phyloP scores from a whole-genome alignment of 257 asterid genomes.

The Hygrophila difformis region DNA sequence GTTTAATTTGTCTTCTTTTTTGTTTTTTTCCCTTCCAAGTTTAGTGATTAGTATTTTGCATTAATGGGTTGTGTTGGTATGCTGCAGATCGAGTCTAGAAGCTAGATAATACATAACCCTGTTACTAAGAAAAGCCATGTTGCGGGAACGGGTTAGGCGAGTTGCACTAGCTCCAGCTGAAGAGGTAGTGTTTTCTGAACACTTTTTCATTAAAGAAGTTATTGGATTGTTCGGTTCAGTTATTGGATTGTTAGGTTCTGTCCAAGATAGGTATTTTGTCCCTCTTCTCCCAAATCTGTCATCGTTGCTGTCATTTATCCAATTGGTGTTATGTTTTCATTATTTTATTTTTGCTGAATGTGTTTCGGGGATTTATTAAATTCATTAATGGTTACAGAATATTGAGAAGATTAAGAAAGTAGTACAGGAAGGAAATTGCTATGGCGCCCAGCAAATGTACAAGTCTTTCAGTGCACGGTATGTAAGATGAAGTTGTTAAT shows the following conservation, averaged over 20 bases:
- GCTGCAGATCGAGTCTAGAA: too few species aligned
- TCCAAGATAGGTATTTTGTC: not conserved
- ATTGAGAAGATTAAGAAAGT: slow-evolving; percentile 69
- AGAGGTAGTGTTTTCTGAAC: slow-evolving; percentile 37
- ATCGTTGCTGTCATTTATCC: not conserved
- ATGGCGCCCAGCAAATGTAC: slow-evolving; percentile 98
- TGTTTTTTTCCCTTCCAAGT: too few species aligned
- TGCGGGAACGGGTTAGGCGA: slow-evolving; percentile 63
- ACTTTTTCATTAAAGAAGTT: not conserved
- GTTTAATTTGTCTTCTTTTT: too few species aligned
- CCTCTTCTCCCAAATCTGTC: not conserved
- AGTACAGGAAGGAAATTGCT: slow-evolving; percentile 73
- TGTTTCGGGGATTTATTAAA: not conserved
- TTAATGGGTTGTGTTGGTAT: too few species aligned
- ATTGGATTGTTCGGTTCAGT: slow-evolving; percentile 3
- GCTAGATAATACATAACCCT: too few species aligned
- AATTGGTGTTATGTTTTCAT: not conserved
- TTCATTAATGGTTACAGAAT: slow-evolving; percentile 43
- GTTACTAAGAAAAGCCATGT: slow-evolving; percentile 39
- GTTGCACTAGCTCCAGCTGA: slow-evolving; percentile 53
- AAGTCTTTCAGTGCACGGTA: slow-evolving; percentile 88
- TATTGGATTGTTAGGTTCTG: too few species aligned
- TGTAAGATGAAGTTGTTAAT: not conserved
- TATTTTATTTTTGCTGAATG: slow-evolving; percentile 1
- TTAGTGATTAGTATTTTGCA: too few species aligned